Base-by-base conservation (phyloP, 768 basidiomycete genomes). In the Psilocybe cyanescens region DNA sequence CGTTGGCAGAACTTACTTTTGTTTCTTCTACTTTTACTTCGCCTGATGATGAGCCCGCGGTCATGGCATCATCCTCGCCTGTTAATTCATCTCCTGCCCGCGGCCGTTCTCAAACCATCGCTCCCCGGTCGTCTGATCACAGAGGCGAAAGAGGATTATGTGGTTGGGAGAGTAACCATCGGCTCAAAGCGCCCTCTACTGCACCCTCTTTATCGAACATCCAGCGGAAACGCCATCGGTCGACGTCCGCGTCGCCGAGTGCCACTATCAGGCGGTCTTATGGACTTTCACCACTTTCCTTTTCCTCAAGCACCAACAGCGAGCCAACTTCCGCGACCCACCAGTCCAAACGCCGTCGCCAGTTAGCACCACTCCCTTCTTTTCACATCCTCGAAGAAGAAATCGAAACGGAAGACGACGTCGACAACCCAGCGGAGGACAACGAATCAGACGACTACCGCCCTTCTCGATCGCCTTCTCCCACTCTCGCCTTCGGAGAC, bases 371-470 rank as follows among this genome's bases (percentile, higher is more conserved):
- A 12, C 35, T 54, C 14, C 33, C 55, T 45, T 28, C 50, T 12
- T 11, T 16, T 28, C 37, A 6, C 28, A 17, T 14, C 4, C 39
- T 50, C 1, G 48, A 44, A 1, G 52, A 61, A 46, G 35, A 53
- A n/a, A 29, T 37, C 4, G 60, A 55, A 33, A 59, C 45, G 29
- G 65, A 66, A 4, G 60, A 58, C 60, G 61, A 66, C 5, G 71
- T 73, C 12, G 67, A 64, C 16, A 72, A 69, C 8, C 64, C 67
- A 3, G 69, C 66, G 24, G 69, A 68, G 6, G 73, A 75, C 28
- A 70, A 69, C 33, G 74, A 75, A 33, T 66, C 73, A 11, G 76
- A 77, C 28, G 67, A 62, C 8, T 76, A 75, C 52, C 54, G 62
- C 2, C 73, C 76, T 1, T 70, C 74, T 16, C 68, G 67, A 12